These are phyloP conservation scores for Kodamaea sp. DNA, from an alignment of 1,139 yeast genomes.

Conservation along the genomic window DNA sequence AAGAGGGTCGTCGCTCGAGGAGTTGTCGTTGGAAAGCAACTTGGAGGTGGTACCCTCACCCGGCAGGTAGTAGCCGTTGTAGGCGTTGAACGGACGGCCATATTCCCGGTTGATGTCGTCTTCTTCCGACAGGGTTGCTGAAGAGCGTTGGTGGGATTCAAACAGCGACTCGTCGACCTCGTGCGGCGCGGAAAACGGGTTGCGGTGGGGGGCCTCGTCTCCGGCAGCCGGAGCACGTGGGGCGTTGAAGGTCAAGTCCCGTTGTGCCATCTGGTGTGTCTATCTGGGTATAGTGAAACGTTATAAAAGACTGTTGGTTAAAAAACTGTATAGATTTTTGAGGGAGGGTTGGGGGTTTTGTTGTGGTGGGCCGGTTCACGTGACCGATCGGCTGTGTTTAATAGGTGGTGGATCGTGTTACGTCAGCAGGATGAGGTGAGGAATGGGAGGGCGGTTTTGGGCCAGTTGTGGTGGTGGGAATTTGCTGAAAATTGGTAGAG, in stretches of 20 bases:
- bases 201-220: slow-evolving; percentile 6
- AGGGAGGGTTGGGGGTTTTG: too few species aligned
- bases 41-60: slow-evolving; percentile 44
- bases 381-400: too few species aligned
- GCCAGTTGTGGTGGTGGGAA: too few species aligned
- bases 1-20: slow-evolving; percentile 23
- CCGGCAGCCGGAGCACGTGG: slow-evolving; percentile 21
- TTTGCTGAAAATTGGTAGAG: too few species aligned
- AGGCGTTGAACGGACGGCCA: slow-evolving; percentile 45
- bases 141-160: slow-evolving; percentile 16
- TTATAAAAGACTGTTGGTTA: too few species aligned
- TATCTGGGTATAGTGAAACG: too few species aligned
- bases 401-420: too few species aligned
- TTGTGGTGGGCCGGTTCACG: too few species aligned
- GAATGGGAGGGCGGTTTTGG: too few species aligned
- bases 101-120: slow-evolving; percentile 24
- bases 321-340: too few species aligned
- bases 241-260: slow-evolving; percentile 37
- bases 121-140: slow-evolving; percentile 20
- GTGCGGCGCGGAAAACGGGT: slow-evolving; percentile 16
- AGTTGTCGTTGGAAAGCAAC: slow-evolving; percentile 31
- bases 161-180: slow-evolving; percentile 16
- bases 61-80: slow-evolving; percentile 46
- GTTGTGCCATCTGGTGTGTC: slow-evolving; percentile 39
- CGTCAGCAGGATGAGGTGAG: too few species aligned